phyloP scores from a whole-genome alignment of 257 asterid genomes.

The Oldenlandia corymbosa region DNA sequence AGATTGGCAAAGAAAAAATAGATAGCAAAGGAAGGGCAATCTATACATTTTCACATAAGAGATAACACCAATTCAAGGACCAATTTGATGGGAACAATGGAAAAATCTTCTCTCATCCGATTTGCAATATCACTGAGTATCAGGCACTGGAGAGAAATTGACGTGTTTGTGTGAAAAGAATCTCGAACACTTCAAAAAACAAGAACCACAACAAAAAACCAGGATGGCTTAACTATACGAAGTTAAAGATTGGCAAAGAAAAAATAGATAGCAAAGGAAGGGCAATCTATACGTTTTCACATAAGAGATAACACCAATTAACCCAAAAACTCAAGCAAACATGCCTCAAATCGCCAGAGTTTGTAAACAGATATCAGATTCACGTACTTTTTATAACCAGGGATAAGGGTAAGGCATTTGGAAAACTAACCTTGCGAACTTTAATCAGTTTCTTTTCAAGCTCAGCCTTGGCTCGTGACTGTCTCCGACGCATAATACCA shows the following conservation, averaged over 20 bases:
- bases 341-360: neutral
- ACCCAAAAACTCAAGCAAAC: neutral
- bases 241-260: neutral
- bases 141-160: neutral
- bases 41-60: neutral
- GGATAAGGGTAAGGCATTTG: neutral
- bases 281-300: neutral
- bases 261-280: neutral
- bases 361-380: neutral
- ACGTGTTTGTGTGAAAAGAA: neutral
- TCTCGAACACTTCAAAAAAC: no score
- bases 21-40: neutral
- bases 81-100: no score
- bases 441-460: conserved; percentile 73
- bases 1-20: neutral
- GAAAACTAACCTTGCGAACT: conserved; percentile 57
- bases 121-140: no score
- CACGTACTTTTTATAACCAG: neutral
- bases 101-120: no score
- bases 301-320: neutral
- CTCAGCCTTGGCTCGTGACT: conserved; percentile 92
- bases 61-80: neutral
- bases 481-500: conserved; percentile 74
- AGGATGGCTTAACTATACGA: neutral
- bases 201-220: neutral